Base-by-base conservation (phyloP, 305 asterid genomes). In the Withania somnifera region DNA sequence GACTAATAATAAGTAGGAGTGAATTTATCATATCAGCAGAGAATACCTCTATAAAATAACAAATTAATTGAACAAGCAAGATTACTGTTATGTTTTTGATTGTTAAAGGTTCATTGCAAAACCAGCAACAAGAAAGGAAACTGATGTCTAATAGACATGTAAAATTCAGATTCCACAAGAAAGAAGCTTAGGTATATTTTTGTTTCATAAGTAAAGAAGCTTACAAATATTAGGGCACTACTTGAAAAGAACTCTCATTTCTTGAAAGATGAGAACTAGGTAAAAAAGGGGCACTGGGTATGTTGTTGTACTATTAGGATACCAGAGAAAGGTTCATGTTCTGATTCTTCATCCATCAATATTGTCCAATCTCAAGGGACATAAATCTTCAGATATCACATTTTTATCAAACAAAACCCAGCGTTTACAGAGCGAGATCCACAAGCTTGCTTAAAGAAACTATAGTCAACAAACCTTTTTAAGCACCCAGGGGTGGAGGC, bases 1-100 rank as follows among this genome's bases (percentile, higher is more conserved):
- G 93, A 95, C 99, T 95, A 89, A 85, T 88, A 88, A 85, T 85
- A 26, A 75, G 75, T 64, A 34, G 28, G 61, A 75, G 24, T 75
- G 45, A 75, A 45, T 50, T 45, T 30, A 26, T 28, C 45, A 75
- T 52, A 26, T 47, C 28, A 73, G 79, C 14, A 51, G 42, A 73
- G 26, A 73, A 73, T 47, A 47, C 38, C 61, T 47, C 79, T 75
- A 50, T 9, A n/a, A 15, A 42, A 75, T 47, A 75, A 50, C 26
- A 26, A 26, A 73, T 15, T 75, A 50, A 75, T 75, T 14, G 17
- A 26, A 75, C 0, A 14, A 50, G 38, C 42, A 75, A 50, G 24
- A 47, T 47, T 15, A 26, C 24, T 50, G 26, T 47, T 15, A 73
- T 73, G 42, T 75, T 66, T 66, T 36, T 36, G 51, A 66, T 34